Conservation (phyloP, 306 rosid species). For the Prosopis cineraria region DNA sequence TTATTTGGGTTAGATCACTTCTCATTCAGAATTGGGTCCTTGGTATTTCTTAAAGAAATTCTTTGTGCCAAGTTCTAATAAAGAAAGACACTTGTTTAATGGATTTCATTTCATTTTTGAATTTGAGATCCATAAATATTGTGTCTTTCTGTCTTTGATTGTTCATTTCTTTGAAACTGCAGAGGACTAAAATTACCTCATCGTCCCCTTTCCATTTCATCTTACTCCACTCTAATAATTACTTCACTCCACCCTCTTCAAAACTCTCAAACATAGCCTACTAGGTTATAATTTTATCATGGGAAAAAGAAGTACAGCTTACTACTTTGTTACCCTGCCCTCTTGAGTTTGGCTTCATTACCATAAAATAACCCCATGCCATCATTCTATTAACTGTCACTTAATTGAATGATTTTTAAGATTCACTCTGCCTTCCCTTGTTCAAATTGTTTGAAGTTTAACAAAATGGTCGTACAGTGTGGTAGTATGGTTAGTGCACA, state of each 20-base stretch:
- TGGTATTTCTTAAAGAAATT: too few relatives aligned
- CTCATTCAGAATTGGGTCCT: too few relatives aligned
- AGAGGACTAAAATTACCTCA: not conserved
- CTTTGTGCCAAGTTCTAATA: too few relatives aligned
- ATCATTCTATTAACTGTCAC: not conserved
- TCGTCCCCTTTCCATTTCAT: too few relatives aligned
- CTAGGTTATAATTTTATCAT: not conserved
- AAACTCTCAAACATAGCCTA: not conserved
- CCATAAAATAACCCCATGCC: not conserved
- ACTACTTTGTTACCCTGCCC: not conserved
- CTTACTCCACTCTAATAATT: not conserved
- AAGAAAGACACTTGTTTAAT: too few relatives aligned
- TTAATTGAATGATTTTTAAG: not conserved
- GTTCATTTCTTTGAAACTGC: not conserved
- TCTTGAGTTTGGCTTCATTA: not conserved
- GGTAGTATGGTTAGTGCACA: not conserved
- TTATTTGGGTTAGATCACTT: too few relatives aligned
- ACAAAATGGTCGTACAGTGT: not conserved
- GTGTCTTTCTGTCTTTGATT: too few relatives aligned
- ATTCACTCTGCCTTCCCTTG: not conserved
- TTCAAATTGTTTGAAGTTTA: too few relatives aligned
- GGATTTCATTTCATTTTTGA: too few relatives aligned
- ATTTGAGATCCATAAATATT: too few relatives aligned
- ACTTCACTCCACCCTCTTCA: not conserved
- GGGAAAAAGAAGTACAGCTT: not conserved